Evolutionary conservation across 2,329 filamentous ascomycete species (phyloP), one percentile per base, ranked within the genome.

Genomic region (Cytospora leucostoma): DNA sequence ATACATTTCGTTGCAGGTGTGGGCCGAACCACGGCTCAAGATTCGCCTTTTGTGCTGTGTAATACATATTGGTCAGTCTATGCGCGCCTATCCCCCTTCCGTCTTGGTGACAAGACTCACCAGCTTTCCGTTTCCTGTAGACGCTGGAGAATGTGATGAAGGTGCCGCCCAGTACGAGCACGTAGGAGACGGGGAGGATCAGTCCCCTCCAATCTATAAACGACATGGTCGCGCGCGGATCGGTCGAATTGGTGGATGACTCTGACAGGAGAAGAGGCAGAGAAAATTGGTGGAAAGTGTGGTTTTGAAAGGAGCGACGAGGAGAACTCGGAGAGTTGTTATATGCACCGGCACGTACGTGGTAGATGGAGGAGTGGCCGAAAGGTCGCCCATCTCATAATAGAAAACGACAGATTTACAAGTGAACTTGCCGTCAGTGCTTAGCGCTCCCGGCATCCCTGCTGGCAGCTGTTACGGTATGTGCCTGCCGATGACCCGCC

Each of bases 11-110:
- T 77, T 95, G 91, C 58, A 96, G 82, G 75, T 99, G 93, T 59
- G 90, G 85, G 32, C 89, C 88, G 78, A 99, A 99, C 94, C 95
- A 99, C 70, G 94, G 93, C 69, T 91, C 92, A 66, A 99, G 87
- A 69, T 91, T 92, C 60, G 92, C 89, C 71, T 90, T 90, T 79
- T 92, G 87, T 68, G 82, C 90, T 93, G 68, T 61, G 44, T 27
- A 10, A 1, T 6, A n/a, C 3, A 34, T 7, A 83, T 86, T 66
- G 80, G 92, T 89, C 80, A 70, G 91, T 88, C 84, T 7, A n/a
- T 47, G n/a, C n/a, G n/a, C 10, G n/a, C 3, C 27, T 27, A 17
- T 4, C 13, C 7, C n/a, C n/a, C 8, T 21, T 47, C 7, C 12
- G 7, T 19, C 8, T 44, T 12, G 44, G 54, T 27, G 11, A 1